A percentile compares a stretch with the other conserved stretches of the same genome.
phyloP scores from a whole-genome alignment of 2,329 filamentous ascomycete species.

The Fusarium mangiferae region DNA sequence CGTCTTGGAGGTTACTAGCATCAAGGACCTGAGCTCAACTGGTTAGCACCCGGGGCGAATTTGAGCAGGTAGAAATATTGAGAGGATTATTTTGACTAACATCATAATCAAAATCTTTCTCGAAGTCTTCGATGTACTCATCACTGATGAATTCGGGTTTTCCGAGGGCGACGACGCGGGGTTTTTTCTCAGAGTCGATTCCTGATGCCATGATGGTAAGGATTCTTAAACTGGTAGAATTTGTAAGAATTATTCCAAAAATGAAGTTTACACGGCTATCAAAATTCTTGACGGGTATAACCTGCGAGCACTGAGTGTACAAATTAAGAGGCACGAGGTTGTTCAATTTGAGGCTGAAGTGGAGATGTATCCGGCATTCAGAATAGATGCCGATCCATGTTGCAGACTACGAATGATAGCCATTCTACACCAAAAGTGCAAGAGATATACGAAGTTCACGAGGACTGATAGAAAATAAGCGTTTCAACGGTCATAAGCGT shows the following conservation, averaged over 20 bases:
- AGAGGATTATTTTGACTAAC: slow-evolving; percentile 22
- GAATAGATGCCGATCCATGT: background rate
- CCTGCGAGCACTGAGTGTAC: fast-evolving
- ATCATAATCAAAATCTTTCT: slow-evolving; percentile 52
- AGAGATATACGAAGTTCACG: background rate
- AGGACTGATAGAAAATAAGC: background rate
- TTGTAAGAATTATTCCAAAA: background rate
- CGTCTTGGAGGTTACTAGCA: slow-evolving; percentile 51
- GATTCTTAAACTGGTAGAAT: too few relatives aligned
- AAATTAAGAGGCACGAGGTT: background rate
- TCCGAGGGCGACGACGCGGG: slow-evolving; percentile 56
- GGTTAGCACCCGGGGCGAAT: background rate
- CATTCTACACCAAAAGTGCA: fast-evolving
- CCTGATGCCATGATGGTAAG: slow-evolving; percentile 2
- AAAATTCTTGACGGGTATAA: fast-evolving
- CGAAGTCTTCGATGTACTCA: slow-evolving; percentile 54
- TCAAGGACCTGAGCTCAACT: slow-evolving; percentile 41
- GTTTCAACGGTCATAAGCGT: background rate
- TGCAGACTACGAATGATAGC: background rate
- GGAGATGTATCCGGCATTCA: background rate
- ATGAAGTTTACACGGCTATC: fast-evolving
- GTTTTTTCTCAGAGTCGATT: slow-evolving; percentile 41
- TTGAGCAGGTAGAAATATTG: fast-evolving
- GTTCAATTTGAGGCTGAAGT: background rate
- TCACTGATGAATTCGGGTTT: slow-evolving; percentile 51